phyloP scores from a whole-genome alignment of 805 yeast species.

The Nakazawaea ishiwadae region DNA sequence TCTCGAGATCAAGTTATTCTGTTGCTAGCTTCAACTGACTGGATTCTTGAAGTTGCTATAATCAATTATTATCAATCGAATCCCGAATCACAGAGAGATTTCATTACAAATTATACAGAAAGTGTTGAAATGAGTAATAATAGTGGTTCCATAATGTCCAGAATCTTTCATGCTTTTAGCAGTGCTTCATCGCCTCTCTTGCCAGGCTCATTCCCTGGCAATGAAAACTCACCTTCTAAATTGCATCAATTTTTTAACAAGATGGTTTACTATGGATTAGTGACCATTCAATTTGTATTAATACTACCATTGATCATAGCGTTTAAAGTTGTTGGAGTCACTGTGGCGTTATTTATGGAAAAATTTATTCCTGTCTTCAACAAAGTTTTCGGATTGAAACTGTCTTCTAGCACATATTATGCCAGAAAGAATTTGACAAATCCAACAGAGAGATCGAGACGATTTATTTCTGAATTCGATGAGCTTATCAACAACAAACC shows the following conservation, averaged over 20 bases:
- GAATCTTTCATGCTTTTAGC: conserved; percentile 1
- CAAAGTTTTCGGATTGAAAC: conserved; percentile 18
- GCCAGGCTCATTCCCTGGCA: conserved; percentile 21
- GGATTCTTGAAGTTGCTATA: conserved; percentile 24
- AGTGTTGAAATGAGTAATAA: conserved; percentile 3
- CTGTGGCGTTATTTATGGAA: conserved; percentile 18
- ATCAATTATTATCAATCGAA: conserved; percentile 19
- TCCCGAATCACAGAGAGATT: conserved; percentile 15
- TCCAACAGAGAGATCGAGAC: conserved; percentile 28
- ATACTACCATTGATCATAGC: conserved; percentile 22
- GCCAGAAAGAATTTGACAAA: conserved; percentile 14
- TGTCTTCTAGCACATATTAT: conserved; percentile 9
- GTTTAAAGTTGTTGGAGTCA: conserved; percentile 17
- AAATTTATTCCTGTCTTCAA: conserved; percentile 19
- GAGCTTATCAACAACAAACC: conserved; percentile 16
- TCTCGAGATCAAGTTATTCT: conserved; percentile 17
- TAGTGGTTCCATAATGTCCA: conserved; percentile 8
- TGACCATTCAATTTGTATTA: conserved; percentile 17
- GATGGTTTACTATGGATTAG: conserved; percentile 11
- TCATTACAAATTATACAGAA: conserved; percentile 5
- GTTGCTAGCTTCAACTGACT: conserved; percentile 18
- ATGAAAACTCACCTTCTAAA: conserved; percentile 14
- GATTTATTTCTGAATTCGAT: conserved; percentile 28
- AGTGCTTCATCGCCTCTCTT: conserved; percentile 8
- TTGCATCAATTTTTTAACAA: conserved; percentile 18